phyloP scores from a whole-genome alignment of 441 rosid genomes.

The Biscutella laevigata region DNA sequence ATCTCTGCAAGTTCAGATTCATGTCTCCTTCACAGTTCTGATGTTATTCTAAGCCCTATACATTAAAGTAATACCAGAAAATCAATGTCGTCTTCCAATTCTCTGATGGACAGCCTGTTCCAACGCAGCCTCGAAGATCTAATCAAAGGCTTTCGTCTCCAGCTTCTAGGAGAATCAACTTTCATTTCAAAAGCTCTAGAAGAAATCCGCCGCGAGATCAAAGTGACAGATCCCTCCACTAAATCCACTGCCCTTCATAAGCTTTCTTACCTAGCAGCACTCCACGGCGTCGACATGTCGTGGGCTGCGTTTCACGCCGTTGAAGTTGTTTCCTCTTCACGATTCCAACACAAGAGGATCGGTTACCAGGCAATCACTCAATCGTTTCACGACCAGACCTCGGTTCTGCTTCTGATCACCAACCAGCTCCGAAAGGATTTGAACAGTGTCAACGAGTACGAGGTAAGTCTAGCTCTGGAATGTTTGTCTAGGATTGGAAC shows the following conservation, averaged over 20 bases:
- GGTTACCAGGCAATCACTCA: slow-evolving; percentile 70
- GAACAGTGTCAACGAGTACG: slow-evolving; percentile 48
- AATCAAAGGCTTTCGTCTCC: slow-evolving; percentile 66
- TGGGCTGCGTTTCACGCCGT: slow-evolving; percentile 81
- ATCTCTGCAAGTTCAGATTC: neutral
- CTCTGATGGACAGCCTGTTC: slow-evolving; percentile 66
- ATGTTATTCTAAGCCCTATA: neutral
- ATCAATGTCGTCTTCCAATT: slow-evolving; percentile 39
- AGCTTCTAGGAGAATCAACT: slow-evolving; percentile 43
- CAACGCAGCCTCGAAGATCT: slow-evolving; percentile 73
- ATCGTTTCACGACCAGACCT: slow-evolving; percentile 64
- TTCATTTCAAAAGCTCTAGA: slow-evolving; percentile 59
- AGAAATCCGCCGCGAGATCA: slow-evolving; percentile 76
- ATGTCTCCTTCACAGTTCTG: neutral
- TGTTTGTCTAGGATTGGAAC: slow-evolving; percentile 66
- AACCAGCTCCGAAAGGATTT: slow-evolving; percentile 81
- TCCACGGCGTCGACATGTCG: slow-evolving; percentile 65
- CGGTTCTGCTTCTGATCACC: slow-evolving; percentile 61
- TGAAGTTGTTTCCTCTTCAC: slow-evolving; percentile 68
- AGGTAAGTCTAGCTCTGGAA: slow-evolving; percentile 70
- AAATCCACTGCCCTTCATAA: slow-evolving; percentile 75
- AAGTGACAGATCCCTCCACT: slow-evolving; percentile 64
- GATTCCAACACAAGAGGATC: slow-evolving; percentile 51
- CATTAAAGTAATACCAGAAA: neutral
- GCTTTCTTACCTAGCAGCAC: slow-evolving; percentile 62